Percentiles rank a stretch among this genome's conserved stretches.
Conservation (phyloP, 1,284 basidiomycete genomes). For the Peniophora sp. region DNA sequence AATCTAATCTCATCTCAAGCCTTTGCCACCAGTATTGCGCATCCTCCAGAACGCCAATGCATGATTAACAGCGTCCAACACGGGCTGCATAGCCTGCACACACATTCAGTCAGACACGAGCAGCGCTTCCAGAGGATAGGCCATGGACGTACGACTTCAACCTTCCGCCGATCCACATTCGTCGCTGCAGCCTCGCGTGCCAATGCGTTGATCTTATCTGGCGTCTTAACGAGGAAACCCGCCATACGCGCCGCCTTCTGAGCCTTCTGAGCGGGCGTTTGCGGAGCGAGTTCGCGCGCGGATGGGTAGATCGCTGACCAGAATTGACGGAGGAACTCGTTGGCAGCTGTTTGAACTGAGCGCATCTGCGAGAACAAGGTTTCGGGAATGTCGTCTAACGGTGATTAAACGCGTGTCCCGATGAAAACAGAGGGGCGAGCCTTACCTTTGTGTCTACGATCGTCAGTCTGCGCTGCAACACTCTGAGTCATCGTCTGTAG, state of each 20-base stretch:
- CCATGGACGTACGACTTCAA: constrained; percentile 53
- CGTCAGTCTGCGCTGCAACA: constrained; percentile 59
- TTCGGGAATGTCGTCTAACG: constrained; percentile 72
- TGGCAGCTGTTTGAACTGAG: constrained; percentile 86
- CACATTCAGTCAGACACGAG: constrained; percentile 4
- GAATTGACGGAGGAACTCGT: constrained; percentile 94
- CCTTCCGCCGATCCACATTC: constrained; percentile 54
- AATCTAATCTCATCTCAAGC: no score
- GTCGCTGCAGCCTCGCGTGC: constrained; percentile 54
- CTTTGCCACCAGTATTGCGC: constrained; percentile 11
- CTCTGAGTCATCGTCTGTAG: constrained; percentile 73
- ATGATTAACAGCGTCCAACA: constrained; percentile 71
- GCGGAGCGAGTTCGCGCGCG: constrained; percentile 37
- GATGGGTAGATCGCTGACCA: constrained; percentile 88
- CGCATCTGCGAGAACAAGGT: constrained; percentile 74
- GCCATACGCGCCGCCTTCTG: constrained; percentile 83
- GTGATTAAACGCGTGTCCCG: not conserved
- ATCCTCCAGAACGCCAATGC: constrained; percentile 57
- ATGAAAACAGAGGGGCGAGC: no score
- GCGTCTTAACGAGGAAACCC: constrained; percentile 69
- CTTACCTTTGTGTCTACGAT: constrained; percentile 56
- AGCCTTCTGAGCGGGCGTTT: constrained; percentile 55
- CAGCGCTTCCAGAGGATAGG: not conserved
- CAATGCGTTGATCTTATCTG: constrained; percentile 74
- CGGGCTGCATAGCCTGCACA: constrained; percentile 70